phyloP scores from a whole-genome alignment of 768 basidiomycete species.

The Pleurotus salmoneostramineus region DNA sequence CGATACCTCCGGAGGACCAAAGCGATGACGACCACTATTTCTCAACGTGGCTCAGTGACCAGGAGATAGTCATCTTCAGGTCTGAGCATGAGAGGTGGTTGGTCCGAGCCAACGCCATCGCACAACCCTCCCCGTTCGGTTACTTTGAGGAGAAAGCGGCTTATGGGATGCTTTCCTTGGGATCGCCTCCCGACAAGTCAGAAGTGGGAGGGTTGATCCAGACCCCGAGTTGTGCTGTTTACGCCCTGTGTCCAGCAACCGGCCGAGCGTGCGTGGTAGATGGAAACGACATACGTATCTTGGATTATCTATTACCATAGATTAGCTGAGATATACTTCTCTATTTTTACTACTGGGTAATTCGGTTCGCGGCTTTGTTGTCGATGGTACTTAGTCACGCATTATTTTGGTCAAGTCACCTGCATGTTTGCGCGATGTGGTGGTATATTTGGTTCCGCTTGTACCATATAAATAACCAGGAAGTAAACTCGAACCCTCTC shows the following conservation, averaged over 20 bases:
- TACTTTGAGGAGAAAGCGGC: neutral
- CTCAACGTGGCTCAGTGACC: slow-evolving; percentile 3
- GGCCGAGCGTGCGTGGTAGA: neutral
- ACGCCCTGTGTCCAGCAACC: neutral
- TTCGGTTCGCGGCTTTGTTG: neutral
- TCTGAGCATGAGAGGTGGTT: slow-evolving; percentile 3
- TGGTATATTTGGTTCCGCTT: neutral
- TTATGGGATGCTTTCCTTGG: slow-evolving; percentile 1
- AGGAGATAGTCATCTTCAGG: slow-evolving; percentile 1
- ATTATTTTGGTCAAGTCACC: neutral
- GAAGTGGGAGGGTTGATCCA: neutral
- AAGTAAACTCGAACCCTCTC: neutral
- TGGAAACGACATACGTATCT: slow-evolving; percentile 2
- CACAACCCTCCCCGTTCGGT: neutral
- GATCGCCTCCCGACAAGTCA: neutral
- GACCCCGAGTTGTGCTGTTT: neutral
- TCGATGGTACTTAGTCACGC: neutral
- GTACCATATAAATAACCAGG: neutral
- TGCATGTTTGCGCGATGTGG: neutral
- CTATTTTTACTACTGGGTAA: neutral
- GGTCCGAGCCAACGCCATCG: neutral
- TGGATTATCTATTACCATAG: slow-evolving; percentile 3
- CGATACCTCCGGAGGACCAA: neutral
- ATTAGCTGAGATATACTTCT: neutral
- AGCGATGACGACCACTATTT: neutral